Evolutionary conservation across 495 filamentous ascomycete genomes (phyloP).

Genomic region (Massariosphaeria phaeospora): DNA sequence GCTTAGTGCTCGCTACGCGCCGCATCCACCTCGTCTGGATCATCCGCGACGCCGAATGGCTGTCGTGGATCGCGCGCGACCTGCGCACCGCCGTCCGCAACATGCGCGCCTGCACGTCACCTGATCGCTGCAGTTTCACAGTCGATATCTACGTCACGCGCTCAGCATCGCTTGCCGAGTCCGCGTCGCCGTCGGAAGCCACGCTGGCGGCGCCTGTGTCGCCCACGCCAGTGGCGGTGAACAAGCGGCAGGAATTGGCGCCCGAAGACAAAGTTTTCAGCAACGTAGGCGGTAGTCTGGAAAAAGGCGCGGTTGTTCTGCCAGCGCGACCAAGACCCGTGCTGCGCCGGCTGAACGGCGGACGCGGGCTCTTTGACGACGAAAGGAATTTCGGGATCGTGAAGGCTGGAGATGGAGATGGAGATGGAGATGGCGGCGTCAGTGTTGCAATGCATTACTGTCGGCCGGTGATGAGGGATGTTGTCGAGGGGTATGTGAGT

Average conservation of each 20-base stretch:
- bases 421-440: background rate
- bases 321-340: background rate
- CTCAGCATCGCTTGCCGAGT: background rate
- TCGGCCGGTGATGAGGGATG: slow-evolving; percentile 4
- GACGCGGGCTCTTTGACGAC: background rate
- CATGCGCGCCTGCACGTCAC: background rate
- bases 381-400: background rate
- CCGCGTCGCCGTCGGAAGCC: background rate
- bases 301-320: background rate
- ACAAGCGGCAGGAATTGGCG: background rate
- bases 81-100: slow-evolving; percentile 1
- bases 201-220: background rate
- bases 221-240: background rate
- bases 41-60: slow-evolving; percentile 9
- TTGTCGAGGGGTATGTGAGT: slow-evolving; percentile 6
- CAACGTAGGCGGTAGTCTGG: background rate
- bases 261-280: background rate
- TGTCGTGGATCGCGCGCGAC: slow-evolving; percentile 1
- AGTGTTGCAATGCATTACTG: slow-evolving; percentile 8
- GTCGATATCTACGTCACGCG: slow-evolving; percentile 12
- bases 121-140: background rate
- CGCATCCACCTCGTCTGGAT: slow-evolving; percentile 13
- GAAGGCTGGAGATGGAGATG: background rate
- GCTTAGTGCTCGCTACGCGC: background rate
- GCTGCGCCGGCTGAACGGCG: background rate